Evolutionary conservation across 768 basidiomycete species (phyloP).

Genomic region (Termitomyces sp.): DNA sequence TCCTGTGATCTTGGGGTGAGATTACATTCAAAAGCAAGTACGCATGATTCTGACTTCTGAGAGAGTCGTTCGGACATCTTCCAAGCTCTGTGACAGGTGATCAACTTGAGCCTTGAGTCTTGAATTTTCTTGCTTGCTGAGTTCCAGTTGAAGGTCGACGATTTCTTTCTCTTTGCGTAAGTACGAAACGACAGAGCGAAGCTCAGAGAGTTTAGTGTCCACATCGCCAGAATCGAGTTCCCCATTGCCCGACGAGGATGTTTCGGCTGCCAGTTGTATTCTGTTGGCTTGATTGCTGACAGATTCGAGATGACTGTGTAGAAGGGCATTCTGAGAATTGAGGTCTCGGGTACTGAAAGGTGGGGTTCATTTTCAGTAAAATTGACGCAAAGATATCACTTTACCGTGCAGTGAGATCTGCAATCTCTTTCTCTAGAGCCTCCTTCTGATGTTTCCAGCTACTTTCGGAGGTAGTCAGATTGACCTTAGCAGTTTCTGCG

Average conservation of each 20-base stretch:
- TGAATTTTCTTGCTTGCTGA: conserved; percentile 68
- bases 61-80: conserved; percentile 64
- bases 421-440: conserved; percentile 70
- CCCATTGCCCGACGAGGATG: conserved; percentile 32
- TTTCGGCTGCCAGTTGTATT: conserved; percentile 67
- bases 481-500: conserved; percentile 71
- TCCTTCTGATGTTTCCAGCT: conserved; percentile 83
- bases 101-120: conserved; percentile 74
- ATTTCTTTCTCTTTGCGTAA: conserved; percentile 90
- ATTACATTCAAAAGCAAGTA: not conserved
- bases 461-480: conserved; percentile 60
- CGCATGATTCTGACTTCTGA: conserved; percentile 48
- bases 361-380: not conserved
- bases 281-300: conserved; percentile 77
- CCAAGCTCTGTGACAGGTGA: conserved; percentile 59
- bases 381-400: conserved; percentile 10
- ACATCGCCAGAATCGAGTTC: conserved; percentile 47
- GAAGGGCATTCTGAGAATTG: conserved; percentile 63
- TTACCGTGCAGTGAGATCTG: conserved; percentile 67
- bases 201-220: conserved; percentile 63
- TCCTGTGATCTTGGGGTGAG: conserved; percentile 40
- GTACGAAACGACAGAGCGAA: conserved; percentile 76
- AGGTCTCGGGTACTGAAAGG: conserved; percentile 63
- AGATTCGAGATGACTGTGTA: conserved; percentile 82
- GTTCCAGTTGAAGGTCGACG: conserved; percentile 80